Evolutionary conservation across 139 green algal genomes (phyloP).

Genomic region (Klebsormidium nitens): DNA sequence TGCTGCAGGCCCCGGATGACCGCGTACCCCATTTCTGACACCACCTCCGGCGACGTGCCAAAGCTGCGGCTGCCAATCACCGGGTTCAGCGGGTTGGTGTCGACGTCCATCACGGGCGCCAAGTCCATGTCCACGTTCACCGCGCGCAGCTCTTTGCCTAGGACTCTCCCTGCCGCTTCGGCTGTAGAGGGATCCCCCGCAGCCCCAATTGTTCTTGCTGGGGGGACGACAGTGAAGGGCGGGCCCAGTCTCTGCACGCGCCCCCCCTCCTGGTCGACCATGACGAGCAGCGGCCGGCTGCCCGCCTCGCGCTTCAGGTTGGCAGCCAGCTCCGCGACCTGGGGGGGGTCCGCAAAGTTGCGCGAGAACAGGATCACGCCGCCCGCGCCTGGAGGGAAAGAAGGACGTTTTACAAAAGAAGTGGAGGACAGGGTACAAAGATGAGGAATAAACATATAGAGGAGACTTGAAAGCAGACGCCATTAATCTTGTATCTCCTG

Average conservation of each 20-base stretch:
- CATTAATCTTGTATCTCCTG: no score
- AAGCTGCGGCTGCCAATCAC: conserved; percentile 46
- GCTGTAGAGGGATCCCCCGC: not conserved
- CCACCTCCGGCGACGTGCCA: conserved; percentile 16
- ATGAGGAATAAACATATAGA: conserved; percentile 2
- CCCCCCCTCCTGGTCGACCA: conserved; percentile 45
- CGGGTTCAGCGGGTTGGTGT: conserved; percentile 51
- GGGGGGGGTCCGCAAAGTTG: conserved; percentile 41
- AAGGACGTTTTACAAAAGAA: not conserved
- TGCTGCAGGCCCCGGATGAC: conserved; percentile 35
- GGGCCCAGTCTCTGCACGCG: conserved; percentile 30
- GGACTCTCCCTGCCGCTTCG: conserved; percentile 12
- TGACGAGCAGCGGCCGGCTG: conserved; percentile 31
- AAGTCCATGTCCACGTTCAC: conserved; percentile 52
- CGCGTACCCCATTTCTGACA: conserved; percentile 31
- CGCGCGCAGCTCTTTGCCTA: conserved; percentile 45
- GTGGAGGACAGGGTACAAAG: not conserved
- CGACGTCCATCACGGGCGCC: conserved; percentile 49
- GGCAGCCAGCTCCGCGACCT: conserved; percentile 36
- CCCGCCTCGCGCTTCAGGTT: conserved; percentile 37
- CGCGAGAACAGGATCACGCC: conserved; percentile 43
- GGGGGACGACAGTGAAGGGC: conserved; percentile 42
- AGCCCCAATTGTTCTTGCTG: conserved; percentile 24
- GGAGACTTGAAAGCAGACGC: no score
- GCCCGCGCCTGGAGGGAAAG: conserved; percentile 36